Evolutionary conservation across 208 protist genomes (phyloP), one percentile per base, ranked within the genome.

Genomic region (Crithidia bombi): DNA sequence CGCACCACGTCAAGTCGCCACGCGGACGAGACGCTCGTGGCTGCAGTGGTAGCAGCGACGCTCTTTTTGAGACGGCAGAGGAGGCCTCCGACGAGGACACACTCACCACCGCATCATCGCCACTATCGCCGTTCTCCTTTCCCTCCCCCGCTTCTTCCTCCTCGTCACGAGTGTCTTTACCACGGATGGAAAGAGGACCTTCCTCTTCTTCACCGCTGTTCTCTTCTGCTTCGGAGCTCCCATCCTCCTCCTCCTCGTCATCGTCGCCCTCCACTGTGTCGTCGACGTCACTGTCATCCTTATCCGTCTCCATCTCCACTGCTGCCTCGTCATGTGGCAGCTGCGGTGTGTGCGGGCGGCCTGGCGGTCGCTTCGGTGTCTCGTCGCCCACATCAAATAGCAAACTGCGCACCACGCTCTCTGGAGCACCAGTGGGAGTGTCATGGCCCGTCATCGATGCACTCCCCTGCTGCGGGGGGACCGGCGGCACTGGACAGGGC

Each of bases 321-420:
- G 51, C 12, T 19, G 10, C 32, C 30, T 39, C 19, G 12, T 39
- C 19, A 5, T 39, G 12, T 0, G 6, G 30, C 32, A 17, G 0
- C 38, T 6, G 38, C 14, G 51, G 32, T 32, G 32, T 35, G 15
- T 35, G 25, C 30, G 30, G 11, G 2, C 7, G 32, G 4, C 6
- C 12, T 4, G 51, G 11, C 23, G 26, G 25, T 12, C 51, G 51
- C 15, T 57, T 15, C 30, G 51, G 51, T 32, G 38, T 50, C 14
- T 30, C 38, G 5, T 9, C 25, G 12, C 43, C 49, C 14, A 25
- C 49, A 19, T 73, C 58, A 47, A 73, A 73, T n/a, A 65, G 26
- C 19, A 73, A 38, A 39, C 58, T 57, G 36, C 58, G 57, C 47
- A n/a, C 26, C 5, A 73, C 68, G 26, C 38, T 39, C 32, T 57